phyloP scores from a whole-genome alignment of 75 land plant genomes.

The Selaginella moellendorffii region DNA sequence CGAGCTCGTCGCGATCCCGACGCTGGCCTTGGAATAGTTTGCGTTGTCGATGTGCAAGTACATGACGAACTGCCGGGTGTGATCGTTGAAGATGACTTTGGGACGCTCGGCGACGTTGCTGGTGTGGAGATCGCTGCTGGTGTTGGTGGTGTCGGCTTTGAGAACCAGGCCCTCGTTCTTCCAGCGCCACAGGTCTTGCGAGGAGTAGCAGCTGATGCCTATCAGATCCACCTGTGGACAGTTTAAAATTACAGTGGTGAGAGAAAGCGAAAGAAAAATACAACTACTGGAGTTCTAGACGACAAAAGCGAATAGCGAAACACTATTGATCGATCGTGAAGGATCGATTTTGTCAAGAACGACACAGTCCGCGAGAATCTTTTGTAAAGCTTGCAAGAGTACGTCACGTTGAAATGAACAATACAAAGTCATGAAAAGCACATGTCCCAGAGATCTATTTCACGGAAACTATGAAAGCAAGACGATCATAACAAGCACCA shows the following conservation, averaged over 20 bases:
- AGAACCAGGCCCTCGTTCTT: constrained; percentile 80
- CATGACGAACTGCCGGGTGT: constrained; percentile 74
- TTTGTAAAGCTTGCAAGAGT: too few relatives aligned
- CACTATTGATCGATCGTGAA: neutral
- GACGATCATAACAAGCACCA: too few relatives aligned
- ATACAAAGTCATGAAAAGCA: too few relatives aligned
- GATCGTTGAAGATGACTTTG: constrained; percentile 74
- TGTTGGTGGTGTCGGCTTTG: constrained; percentile 47
- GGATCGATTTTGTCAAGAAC: too few relatives aligned
- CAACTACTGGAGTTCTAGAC: neutral
- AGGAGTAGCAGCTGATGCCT: constrained; percentile 94
- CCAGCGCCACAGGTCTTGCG: constrained; percentile 93
- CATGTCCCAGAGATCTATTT: too few relatives aligned
- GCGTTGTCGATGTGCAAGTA: constrained; percentile 97
- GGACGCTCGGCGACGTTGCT: constrained; percentile 91
- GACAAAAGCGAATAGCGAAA: neutral
- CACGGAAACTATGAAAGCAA: too few relatives aligned
- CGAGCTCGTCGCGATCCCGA: constrained; percentile 82
- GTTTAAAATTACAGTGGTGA: neutral
- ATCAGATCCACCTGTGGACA: constrained; percentile 65
- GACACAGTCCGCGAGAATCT: too few relatives aligned
- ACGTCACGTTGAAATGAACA: too few relatives aligned
- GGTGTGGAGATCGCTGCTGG: constrained; percentile 64
- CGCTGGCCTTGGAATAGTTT: constrained; percentile 88
- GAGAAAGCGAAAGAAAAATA: too few relatives aligned